Evolutionary conservation across 2,329 filamentous ascomycete genomes (phyloP), one percentile per base, ranked within the genome.

Genomic region (Lasiodiplodia theobromae): DNA sequence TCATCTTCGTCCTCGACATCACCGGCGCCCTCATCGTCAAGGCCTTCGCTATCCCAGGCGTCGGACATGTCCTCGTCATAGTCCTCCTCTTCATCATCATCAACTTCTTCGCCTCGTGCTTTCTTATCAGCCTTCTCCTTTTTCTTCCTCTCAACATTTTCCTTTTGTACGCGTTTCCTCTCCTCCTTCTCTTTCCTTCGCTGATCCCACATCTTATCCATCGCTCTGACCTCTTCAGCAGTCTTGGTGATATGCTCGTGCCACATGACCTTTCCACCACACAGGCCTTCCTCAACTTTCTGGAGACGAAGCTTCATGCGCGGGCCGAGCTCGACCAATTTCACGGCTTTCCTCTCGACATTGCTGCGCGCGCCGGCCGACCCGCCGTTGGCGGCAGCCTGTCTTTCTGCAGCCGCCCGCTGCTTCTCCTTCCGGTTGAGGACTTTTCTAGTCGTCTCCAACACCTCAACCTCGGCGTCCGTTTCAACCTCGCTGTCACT

Each of bases 211-310:
- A 88, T 87, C 82, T 90, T 88, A 73, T 98, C 94, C 73, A 97
- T 81, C 71, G 91, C 88, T 76, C 90, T 87, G 68, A 93, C 83
- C 79, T 99, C 94, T 21, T 88, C 86, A 73, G 89, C 89, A 7
- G 88, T 89, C 86, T 99, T 99, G 77, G 91, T 88, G 66, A 98
- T 89, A 77, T 93, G 96, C 77, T 97, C 94, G 79, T 99, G 96
- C 96, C 96, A 99, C 92, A 99, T 92, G 68, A 97, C 87, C 78
- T 93, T 96, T 62, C 96, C 96, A 31, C 88, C 87, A 75, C 94
- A 97, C 7, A 98, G 81, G 1, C 95, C 96, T 74, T 99, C 96
- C 77, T 99, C 96, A 4, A 99, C 94, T 83, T 99, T 99, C 67
- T 93, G 94, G 81, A 99, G 84, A 38, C 95, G 89, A 51, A 99